phyloP scores from a whole-genome alignment of 1,139 yeast genomes.

The Yamadazyma mexicana region DNA sequence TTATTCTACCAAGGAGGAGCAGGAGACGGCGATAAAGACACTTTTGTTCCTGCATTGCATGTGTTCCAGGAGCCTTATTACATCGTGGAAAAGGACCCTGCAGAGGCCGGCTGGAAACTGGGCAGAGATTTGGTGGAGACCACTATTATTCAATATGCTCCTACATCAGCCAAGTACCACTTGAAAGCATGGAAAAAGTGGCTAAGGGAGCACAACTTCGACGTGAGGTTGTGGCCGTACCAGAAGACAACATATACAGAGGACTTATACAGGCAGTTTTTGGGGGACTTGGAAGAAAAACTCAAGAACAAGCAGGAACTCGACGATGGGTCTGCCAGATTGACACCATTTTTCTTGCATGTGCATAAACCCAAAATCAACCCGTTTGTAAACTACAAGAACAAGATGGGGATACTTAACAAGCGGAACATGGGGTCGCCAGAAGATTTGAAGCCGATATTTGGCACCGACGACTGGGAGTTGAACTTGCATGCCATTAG shows the following conservation, averaged over 20 bases:
- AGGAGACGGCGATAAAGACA: slow-evolving; percentile 25
- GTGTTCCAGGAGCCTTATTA: slow-evolving; percentile 37
- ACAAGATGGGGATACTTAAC: slow-evolving; percentile 19
- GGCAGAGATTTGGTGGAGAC: slow-evolving; percentile 27
- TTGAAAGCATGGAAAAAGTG: slow-evolving; percentile 30
- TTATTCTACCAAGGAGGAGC: slow-evolving; percentile 11
- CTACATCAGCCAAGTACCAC: slow-evolving; percentile 24
- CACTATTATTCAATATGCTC: slow-evolving; percentile 36
- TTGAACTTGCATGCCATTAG: slow-evolving; percentile 35
- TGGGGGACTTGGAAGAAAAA: slow-evolving; percentile 12
- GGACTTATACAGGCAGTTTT: slow-evolving; percentile 23
- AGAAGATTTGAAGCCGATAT: slow-evolving; percentile 16
- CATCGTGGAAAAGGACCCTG: slow-evolving; percentile 23
- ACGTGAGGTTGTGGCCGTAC: slow-evolving; percentile 32
- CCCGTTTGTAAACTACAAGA: slow-evolving; percentile 26
- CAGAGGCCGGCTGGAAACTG: slow-evolving; percentile 15
- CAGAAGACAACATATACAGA: slow-evolving; percentile 29
- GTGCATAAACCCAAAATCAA: slow-evolving; percentile 44
- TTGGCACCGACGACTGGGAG: slow-evolving; percentile 33
- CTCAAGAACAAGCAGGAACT: slow-evolving; percentile 7
- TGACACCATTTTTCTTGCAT: slow-evolving; percentile 38
- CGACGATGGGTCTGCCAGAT: slow-evolving; percentile 14
- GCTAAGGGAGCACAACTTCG: slow-evolving; percentile 23
- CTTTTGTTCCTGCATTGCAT: slow-evolving; percentile 39
- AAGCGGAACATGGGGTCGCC: slow-evolving; percentile 25